Evolutionary conservation across 2,329 filamentous ascomycete genomes (phyloP), one percentile per base, ranked within the genome.

Genomic region (Penicillium griseofulvum): DNA sequence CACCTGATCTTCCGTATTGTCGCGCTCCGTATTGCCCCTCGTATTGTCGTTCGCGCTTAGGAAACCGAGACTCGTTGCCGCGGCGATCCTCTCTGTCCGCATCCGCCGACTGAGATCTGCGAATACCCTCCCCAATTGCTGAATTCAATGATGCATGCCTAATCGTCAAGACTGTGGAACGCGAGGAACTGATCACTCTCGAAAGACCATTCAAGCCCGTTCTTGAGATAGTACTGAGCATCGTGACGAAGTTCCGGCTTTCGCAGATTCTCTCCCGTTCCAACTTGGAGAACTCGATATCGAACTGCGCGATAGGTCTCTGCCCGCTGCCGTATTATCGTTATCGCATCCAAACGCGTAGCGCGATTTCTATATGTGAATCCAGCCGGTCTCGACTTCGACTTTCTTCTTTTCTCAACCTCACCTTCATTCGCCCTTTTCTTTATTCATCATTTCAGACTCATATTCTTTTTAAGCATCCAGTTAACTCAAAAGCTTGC

Each of bases 41-140:
- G 36, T 48, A 48, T 28, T 48, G 36, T 41, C 44, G 36, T 22
- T 39, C 43, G 33, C 51, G 36, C 29, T 37, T 34, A 17, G 43
- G 34, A 8, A 50, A 45, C 12, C 39, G 39, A 46, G 49, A 10
- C 3, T 45, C 28, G 41, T 55, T 45, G 47, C 38, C 36, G 10
- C 44, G 51, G 22, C 51, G 51, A 49, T 55, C 39, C 44, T 55
- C 47, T 54, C 53, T 24, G 24, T 41, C 44, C 12, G 41, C 52
- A 52, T 41, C 44, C 12, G 39, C 52, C 49, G 22, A 16, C 28
- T 51, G 63, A 12, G 62, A 83, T 71, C 70, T 76, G 66, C 85
- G 83, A 52, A 90, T 78, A 14, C 88, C 88, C 43, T 81, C 79
- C 61, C 85, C 83, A 65, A 91, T 91, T 41, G 87, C 87, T 10